These are phyloP conservation scores for Panellus pusillus DNA, from an alignment of 768 basidiomycete genomes.

Conservation along the genomic window DNA sequence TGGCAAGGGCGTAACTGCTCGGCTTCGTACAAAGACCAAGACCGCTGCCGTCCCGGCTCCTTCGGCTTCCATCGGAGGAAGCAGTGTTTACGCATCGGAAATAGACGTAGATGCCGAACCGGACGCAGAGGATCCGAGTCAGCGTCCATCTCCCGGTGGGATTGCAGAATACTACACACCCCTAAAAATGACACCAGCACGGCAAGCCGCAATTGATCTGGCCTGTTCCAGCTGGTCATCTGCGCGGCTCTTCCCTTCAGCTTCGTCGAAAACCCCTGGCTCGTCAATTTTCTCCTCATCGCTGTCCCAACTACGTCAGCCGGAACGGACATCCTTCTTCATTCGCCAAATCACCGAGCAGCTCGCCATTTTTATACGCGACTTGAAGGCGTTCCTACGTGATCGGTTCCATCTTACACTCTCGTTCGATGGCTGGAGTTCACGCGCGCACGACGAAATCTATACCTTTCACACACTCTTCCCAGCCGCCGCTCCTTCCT, in stretches of 20 bases:
- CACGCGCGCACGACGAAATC: slow-evolving; percentile 23
- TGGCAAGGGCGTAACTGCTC: too few species aligned
- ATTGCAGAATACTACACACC: too few species aligned
- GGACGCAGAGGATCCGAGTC: too few species aligned
- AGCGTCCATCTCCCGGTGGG: too few species aligned
- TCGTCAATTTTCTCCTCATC: slow-evolving; percentile 3
- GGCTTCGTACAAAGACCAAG: too few species aligned
- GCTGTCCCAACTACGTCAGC: not conserved
- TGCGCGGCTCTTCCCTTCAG: slow-evolving; percentile 12
- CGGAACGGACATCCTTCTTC: not conserved
- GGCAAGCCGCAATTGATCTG: slow-evolving; percentile 5
- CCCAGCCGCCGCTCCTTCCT: slow-evolving; percentile 27
- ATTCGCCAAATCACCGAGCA: not conserved
- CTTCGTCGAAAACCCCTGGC: slow-evolving; percentile 12
- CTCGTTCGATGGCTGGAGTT: slow-evolving; percentile 12
- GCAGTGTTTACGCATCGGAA: too few species aligned
- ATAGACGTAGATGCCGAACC: too few species aligned
- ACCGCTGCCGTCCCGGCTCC: too few species aligned
- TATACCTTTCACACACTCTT: slow-evolving; percentile 30
- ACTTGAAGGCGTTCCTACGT: not conserved
- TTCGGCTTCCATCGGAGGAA: too few species aligned
- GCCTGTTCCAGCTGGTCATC: slow-evolving; percentile 11
- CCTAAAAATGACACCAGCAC: too few species aligned
- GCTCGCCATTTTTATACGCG: not conserved
- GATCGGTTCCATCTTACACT: not conserved